Evolutionary conservation across 208 protist genomes (phyloP).

Genomic region (Leishmania braziliensis): DNA sequence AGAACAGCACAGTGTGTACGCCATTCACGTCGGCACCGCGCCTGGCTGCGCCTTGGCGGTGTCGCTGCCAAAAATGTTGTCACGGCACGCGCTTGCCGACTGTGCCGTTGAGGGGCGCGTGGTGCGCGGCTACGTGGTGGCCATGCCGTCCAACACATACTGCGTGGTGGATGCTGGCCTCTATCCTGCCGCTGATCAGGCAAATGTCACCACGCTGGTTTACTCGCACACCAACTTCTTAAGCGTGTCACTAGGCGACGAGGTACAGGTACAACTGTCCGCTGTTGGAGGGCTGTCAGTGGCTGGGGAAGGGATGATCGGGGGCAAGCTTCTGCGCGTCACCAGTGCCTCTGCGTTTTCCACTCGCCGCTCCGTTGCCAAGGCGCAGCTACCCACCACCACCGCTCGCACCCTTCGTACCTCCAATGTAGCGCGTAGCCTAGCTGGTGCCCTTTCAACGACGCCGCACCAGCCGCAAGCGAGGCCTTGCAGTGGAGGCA

Average conservation of each 20-base stretch:
- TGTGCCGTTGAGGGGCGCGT: constrained; percentile 38
- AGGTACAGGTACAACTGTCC: constrained; percentile 66
- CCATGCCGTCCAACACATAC: constrained; percentile 36
- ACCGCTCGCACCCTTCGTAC: constrained; percentile 23
- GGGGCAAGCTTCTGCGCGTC: constrained; percentile 39
- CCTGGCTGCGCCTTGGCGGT: constrained; percentile 15
- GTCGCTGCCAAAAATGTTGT: constrained; percentile 27
- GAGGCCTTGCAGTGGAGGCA: not conserved
- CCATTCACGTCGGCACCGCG: constrained; percentile 41
- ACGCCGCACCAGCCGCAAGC: not conserved
- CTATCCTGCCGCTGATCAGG: constrained; percentile 26
- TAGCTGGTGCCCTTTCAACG: constrained; percentile 3
- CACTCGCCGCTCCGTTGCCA: constrained; percentile 11
- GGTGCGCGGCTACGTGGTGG: constrained; percentile 71
- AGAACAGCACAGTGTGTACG: constrained; percentile 42
- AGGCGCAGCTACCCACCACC: constrained; percentile 22
- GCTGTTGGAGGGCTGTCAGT: constrained; percentile 22
- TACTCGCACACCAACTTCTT: constrained; percentile 77
- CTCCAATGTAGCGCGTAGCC: constrained; percentile 18
- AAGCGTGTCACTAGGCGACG: constrained; percentile 54
- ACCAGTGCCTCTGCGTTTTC: constrained; percentile 19
- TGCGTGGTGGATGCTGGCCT: constrained; percentile 77
- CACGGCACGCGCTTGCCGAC: constrained; percentile 12
- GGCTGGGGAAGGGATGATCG: constrained; percentile 30
- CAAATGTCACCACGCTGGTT: constrained; percentile 35